These are phyloP conservation scores for Phialophora expanda DNA, from an alignment of 2,329 filamentous ascomycete genomes.

Conservation along the genomic window DNA sequence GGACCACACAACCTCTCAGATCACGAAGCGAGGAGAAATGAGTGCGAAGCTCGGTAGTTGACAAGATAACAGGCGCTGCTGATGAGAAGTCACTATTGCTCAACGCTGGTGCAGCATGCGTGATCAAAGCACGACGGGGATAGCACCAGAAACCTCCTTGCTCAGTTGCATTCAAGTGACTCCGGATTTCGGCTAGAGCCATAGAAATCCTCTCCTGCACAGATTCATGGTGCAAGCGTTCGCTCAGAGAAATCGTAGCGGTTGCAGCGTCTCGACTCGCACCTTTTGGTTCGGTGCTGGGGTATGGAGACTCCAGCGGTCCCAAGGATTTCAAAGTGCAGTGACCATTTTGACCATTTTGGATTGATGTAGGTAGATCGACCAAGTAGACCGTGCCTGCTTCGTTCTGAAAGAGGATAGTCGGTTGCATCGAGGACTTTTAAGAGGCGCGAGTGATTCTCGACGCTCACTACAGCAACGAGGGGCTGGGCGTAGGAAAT, in stretches of 20 bases:
- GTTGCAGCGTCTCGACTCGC: conserved; percentile 51
- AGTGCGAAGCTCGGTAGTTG: conserved; percentile 29
- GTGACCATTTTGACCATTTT: conserved; percentile 52
- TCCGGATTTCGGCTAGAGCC: conserved; percentile 47
- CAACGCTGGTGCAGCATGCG: neutral
- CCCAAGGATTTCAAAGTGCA: conserved; percentile 53
- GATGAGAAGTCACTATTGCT: conserved; percentile 6
- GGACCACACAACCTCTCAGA: conserved; percentile 23
- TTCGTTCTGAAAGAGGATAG: conserved; percentile 58
- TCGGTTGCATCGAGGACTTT: conserved; percentile 16
- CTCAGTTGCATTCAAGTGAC: conserved; percentile 14
- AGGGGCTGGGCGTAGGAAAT: too few species aligned
- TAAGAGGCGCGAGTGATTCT: neutral
- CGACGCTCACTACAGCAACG: neutral
- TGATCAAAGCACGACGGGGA: conserved; percentile 19
- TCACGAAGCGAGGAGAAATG: conserved; percentile 24
- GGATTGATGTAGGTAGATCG: conserved; percentile 65
- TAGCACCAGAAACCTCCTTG: conserved; percentile 22
- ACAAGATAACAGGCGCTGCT: conserved; percentile 28
- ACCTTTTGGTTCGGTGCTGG: conserved; percentile 58
- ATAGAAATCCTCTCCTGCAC: conserved; percentile 44
- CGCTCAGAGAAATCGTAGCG: conserved; percentile 43
- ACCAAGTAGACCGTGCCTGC: conserved; percentile 56
- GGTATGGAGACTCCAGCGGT: conserved; percentile 56
- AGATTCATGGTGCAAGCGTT: conserved; percentile 43